Conservation (phyloP, 1,284 basidiomycete species). For the Cystobasidiaceae sp. region DNA sequence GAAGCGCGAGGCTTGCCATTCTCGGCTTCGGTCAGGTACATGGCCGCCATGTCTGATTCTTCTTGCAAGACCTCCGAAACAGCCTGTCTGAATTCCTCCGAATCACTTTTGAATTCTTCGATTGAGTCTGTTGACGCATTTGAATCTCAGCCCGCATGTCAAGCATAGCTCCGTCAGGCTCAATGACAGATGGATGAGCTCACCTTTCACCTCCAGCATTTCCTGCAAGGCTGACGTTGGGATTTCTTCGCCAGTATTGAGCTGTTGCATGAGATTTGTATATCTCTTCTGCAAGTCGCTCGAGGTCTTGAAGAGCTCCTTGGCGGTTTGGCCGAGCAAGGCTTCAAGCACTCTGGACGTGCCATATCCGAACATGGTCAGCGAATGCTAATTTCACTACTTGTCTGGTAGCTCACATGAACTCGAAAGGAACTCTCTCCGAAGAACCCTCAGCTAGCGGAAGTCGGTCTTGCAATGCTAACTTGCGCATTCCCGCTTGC, state of each 20-base stretch:
- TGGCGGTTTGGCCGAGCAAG: neutral
- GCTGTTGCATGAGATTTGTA: neutral
- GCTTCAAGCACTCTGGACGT: conserved; percentile 20
- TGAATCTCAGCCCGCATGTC: too few relatives aligned
- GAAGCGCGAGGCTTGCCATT: neutral
- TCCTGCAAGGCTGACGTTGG: conserved; percentile 16
- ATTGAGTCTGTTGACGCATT: neutral
- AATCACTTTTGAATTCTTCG: conserved; percentile 21
- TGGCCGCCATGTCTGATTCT: conserved; percentile 22
- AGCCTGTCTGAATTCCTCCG: conserved; percentile 21
- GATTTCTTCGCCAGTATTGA: conserved; percentile 4
- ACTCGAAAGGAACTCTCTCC: conserved; percentile 23
- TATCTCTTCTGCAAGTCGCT: conserved; percentile 7
- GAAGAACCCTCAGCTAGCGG: conserved; percentile 5
- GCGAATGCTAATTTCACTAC: neutral
- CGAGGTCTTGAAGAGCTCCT: conserved; percentile 3
- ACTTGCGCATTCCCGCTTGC: conserved; percentile 26
- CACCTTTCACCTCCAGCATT: conserved; percentile 22
- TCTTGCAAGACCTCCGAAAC: conserved; percentile 1
- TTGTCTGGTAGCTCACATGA: conserved; percentile 9
- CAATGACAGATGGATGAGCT: neutral
- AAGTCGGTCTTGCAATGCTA: conserved; percentile 10
- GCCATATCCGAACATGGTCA: neutral
- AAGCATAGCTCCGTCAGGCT: neutral
- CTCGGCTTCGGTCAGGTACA: conserved; percentile 18